Base-by-base conservation (phyloP, 108 stramenopile species). In the Poteriospumella lacustris region DNA sequence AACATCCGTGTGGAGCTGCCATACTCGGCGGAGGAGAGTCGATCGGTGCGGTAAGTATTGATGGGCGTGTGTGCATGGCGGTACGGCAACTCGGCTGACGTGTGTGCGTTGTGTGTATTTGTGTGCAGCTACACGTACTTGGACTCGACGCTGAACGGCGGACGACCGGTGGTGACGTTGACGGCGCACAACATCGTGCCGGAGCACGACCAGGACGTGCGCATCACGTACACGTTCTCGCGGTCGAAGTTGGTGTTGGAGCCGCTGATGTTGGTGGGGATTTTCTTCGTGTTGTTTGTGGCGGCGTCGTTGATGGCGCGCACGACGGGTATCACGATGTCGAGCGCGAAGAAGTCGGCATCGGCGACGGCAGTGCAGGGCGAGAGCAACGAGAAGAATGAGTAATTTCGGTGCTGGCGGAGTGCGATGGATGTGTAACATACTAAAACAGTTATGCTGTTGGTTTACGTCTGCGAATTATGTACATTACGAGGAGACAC, bases 161-260 rank as follows among this genome's bases (percentile, higher is more conserved):
- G 86, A 5, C 85, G 83, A 1, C 83, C 84, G 5, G 85, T 87
- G 24, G 31, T 85, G 43, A 84, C 81, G 19, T n/a, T 87, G 39
- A 80, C 40, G 58, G 83, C 69, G 78, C 34, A 59, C 31, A 87
- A 87, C 81, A 75, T 87, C 15, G 83, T 87, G 29, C 43, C 80
- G 52, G 83, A 85, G 43, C 86, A 87, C 79, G 81, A 84, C 52
- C 70, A 79, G 52, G 75, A 76, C 59, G 43, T 86, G 19, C 34
- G 24, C 2, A 47, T 80, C 15, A 64, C 75, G 26, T 80, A 59
- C 60, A 56, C 9, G 26, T 73, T 73, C 47, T 29, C 15, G n/a
- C 38, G 5, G 15, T 9, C 5, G 15, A 2, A 33, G 2, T 42
- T 80, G 75, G 47, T 80, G 34, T 3, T 76, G 34, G 79, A 80